Evolutionary conservation across 129 eudicot species (phyloP).

Genomic region (Arctium lappa): DNA sequence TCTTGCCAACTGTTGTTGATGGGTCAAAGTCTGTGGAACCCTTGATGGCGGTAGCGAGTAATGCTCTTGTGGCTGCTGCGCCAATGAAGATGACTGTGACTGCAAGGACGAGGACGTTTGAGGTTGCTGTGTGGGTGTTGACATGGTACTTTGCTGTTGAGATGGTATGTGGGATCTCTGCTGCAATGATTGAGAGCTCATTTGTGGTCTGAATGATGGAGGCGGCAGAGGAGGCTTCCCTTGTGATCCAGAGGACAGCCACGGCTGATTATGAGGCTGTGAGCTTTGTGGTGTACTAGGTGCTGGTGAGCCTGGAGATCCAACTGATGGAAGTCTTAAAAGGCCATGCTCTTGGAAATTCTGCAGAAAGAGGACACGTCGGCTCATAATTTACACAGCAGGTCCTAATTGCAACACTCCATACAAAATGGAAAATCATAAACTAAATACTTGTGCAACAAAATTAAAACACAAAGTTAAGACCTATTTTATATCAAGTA

Average conservation of each 20-base stretch:
- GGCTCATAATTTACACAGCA: too few relatives aligned
- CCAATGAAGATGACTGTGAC: constrained; percentile 40
- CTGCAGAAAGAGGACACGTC: constrained; percentile 31
- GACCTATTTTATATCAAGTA: neutral
- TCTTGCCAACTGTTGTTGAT: constrained; percentile 65
- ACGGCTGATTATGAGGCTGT: constrained; percentile 77
- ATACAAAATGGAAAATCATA: neutral
- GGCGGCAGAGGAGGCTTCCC: constrained; percentile 80
- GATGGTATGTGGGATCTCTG: constrained; percentile 59
- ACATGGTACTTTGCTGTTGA: constrained; percentile 46
- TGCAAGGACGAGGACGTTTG: constrained; percentile 49
- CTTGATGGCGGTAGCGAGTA: constrained; percentile 55
- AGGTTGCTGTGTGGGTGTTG: constrained; percentile 59
- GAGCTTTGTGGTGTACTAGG: constrained; percentile 55
- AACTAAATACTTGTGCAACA: neutral
- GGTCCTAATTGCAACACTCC: neutral
- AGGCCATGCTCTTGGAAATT: constrained; percentile 76
- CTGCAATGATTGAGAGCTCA: constrained; percentile 56
- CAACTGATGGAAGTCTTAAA: constrained; percentile 54
- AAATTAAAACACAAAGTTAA: neutral
- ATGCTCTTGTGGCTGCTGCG: constrained; percentile 67
- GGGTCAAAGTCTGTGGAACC: constrained; percentile 43
- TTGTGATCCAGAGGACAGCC: constrained; percentile 70
- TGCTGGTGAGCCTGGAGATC: constrained; percentile 49
- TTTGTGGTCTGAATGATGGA: constrained; percentile 58